phyloP scores from a whole-genome alignment of 495 filamentous ascomycete species.

The Chaetomium cochliodes region DNA sequence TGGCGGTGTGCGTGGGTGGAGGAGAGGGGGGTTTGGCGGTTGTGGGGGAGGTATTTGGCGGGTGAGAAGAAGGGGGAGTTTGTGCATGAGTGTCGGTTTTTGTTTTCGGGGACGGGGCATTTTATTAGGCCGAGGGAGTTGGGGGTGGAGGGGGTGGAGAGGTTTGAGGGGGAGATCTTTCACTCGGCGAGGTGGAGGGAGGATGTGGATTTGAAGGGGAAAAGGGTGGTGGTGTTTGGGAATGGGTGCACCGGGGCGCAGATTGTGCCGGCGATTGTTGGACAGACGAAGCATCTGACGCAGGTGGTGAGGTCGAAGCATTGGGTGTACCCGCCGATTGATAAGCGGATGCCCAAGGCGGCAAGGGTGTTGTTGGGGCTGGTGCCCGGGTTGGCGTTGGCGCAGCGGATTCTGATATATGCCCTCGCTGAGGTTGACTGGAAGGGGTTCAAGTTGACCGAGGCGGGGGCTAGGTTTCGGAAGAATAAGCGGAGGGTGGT shows the following conservation, averaged over 20 bases:
- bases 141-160: conserved; percentile 54
- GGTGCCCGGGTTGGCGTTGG: conserved; percentile 32
- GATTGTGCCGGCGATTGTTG: conserved; percentile 41
- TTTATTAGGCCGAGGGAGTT: conserved; percentile 39
- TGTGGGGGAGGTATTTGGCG: conserved; percentile 18
- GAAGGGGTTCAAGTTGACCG: conserved; percentile 30
- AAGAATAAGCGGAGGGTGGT: conserved; percentile 16
- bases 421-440: conserved; percentile 29
- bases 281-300: conserved; percentile 32
- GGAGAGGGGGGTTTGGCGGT: conserved; percentile 42
- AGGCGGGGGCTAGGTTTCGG: conserved; percentile 20
- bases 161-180: conserved; percentile 55
- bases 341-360: conserved; percentile 21
- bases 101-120: conserved; percentile 55
- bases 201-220: conserved; percentile 46
- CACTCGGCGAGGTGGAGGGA: conserved; percentile 60
- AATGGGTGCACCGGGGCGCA: conserved; percentile 58
- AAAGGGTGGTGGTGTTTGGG: conserved; percentile 59
- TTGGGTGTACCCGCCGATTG: conserved; percentile 41
- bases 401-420: conserved; percentile 35
- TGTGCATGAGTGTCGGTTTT: conserved; percentile 36
- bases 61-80: conserved; percentile 4
- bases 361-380: conserved; percentile 22
- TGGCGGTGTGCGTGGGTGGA: conserved; percentile 59
- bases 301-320: conserved; percentile 39